Conservation (phyloP, 2,329 filamentous ascomycete genomes). For the Periconia macrospinosa region DNA sequence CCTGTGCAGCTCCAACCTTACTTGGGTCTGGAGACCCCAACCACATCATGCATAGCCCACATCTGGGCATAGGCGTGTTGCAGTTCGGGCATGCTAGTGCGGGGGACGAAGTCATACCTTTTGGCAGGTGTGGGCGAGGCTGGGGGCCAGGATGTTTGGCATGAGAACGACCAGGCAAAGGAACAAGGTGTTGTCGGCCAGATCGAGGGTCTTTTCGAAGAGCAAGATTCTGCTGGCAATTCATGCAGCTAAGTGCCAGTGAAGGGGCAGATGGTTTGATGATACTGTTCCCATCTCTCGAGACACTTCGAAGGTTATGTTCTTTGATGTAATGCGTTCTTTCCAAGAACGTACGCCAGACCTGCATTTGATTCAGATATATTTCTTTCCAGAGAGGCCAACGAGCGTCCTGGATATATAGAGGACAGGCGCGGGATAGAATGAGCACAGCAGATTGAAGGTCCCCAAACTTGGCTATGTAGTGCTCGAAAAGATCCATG, state of each 20-base stretch:
- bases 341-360: constrained; percentile 70
- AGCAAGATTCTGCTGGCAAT: constrained; percentile 65
- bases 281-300: constrained; percentile 64
- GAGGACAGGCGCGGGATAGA: constrained; percentile 71
- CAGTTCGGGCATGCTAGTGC: constrained; percentile 64
- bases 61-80: constrained; percentile 64
- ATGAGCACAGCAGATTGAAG: constrained; percentile 78
- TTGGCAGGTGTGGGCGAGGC: constrained; percentile 9
- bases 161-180: constrained; percentile 11
- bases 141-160: constrained; percentile 10
- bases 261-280: constrained; percentile 66
- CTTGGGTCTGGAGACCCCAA: constrained; percentile 61
- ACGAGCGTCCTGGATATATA: constrained; percentile 76
- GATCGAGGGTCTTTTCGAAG: constrained; percentile 31
- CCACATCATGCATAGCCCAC: constrained; percentile 64
- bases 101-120: constrained; percentile 34
- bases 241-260: constrained; percentile 74
- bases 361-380: constrained; percentile 70
- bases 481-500: constrained; percentile 75
- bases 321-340: constrained; percentile 78
- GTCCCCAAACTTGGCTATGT: constrained; percentile 75
- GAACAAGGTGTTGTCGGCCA: constrained; percentile 22
- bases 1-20: constrained; percentile 40
- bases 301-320: constrained; percentile 68
- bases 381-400: constrained; percentile 78